Evolutionary conservation across 1,139 yeast genomes (phyloP).

Genomic region (Arxiozyma slooffiae): DNA sequence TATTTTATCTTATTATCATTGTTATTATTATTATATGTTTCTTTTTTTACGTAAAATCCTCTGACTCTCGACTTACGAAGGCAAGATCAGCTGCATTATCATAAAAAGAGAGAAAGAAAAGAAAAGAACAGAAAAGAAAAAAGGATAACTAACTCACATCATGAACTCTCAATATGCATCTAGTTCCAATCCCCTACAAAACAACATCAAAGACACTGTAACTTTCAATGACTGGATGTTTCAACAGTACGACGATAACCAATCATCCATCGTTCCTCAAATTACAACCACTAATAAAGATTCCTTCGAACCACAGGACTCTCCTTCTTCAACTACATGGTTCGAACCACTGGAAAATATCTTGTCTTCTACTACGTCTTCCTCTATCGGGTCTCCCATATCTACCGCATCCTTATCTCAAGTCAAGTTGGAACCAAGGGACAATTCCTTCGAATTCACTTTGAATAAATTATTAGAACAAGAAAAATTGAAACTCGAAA

Average conservation of each 20-base stretch:
- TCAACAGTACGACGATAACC: background rate
- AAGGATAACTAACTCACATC: background rate
- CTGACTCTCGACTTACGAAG: background rate
- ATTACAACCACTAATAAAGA: background rate
- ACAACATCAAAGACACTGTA: background rate
- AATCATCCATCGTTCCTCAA: background rate
- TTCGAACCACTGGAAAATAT: background rate
- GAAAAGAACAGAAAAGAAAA: too few relatives aligned
- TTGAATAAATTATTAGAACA: background rate
- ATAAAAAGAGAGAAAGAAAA: too few relatives aligned
- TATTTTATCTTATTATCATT: background rate
- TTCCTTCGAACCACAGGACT: background rate
- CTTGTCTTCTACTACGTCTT: background rate
- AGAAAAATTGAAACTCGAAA: background rate
- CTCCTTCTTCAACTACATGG: background rate
- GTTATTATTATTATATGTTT: too few relatives aligned
- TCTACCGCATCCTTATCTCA: background rate
- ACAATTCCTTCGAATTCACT: slow-evolving; percentile 1
- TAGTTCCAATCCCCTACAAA: background rate
- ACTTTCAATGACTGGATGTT: background rate
- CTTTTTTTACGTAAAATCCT: background rate
- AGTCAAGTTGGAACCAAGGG: slow-evolving; percentile 2
- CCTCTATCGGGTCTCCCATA: slow-evolving; percentile 23
- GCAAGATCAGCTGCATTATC: too few relatives aligned
- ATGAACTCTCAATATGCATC: background rate